These are phyloP conservation scores for Alternaria angustiovoidea DNA, from an alignment of 2,329 filamentous ascomycete species.

Conservation along the genomic window DNA sequence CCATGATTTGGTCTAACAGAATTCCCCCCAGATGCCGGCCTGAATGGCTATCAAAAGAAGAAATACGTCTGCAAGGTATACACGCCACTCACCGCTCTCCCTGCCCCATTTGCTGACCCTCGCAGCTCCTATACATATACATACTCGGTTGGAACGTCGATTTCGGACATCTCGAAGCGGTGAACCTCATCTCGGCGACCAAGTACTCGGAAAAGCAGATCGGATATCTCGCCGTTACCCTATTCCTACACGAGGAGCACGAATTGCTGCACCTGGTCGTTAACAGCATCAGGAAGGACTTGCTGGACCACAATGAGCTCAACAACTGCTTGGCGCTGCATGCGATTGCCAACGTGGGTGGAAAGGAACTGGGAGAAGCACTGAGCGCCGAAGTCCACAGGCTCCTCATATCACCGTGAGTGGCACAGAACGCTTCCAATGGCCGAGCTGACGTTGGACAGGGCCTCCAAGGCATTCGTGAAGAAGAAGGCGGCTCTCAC, in stretches of 20 bases:
- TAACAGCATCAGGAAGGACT: slow-evolving; percentile 96
- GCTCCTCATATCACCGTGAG: slow-evolving; percentile 91
- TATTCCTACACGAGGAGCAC: slow-evolving; percentile 97
- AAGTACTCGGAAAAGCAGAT: slow-evolving; percentile 99
- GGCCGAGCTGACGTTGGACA: slow-evolving; percentile 45
- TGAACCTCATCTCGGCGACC: slow-evolving; percentile 93
- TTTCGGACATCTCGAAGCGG: slow-evolving; percentile 96
- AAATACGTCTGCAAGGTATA: slow-evolving; percentile 98
- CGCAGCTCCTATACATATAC: slow-evolving; percentile 91
- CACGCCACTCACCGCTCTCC: neutral
- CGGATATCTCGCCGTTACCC: slow-evolving; percentile 94
- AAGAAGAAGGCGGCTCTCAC: slow-evolving; percentile 99
- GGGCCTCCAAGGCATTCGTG: slow-evolving; percentile 92
- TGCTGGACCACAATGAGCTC: slow-evolving; percentile 93
- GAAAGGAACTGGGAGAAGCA: slow-evolving; percentile 96
- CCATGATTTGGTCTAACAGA: slow-evolving; percentile 22
- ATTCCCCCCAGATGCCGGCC: slow-evolving; percentile 72
- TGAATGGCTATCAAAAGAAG: slow-evolving; percentile 98
- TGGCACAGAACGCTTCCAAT: slow-evolving; percentile 24
- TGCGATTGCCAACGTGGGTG: slow-evolving; percentile 96
- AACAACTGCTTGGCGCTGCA: slow-evolving; percentile 97
- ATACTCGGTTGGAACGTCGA: slow-evolving; percentile 99
- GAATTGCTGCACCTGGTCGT: slow-evolving; percentile 95
- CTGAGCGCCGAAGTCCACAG: slow-evolving; percentile 91
- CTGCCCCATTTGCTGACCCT: slow-evolving; percentile 14